Evolutionary conservation across 345 rosid genomes (phyloP).

Genomic region (Ricinus communis): DNA sequence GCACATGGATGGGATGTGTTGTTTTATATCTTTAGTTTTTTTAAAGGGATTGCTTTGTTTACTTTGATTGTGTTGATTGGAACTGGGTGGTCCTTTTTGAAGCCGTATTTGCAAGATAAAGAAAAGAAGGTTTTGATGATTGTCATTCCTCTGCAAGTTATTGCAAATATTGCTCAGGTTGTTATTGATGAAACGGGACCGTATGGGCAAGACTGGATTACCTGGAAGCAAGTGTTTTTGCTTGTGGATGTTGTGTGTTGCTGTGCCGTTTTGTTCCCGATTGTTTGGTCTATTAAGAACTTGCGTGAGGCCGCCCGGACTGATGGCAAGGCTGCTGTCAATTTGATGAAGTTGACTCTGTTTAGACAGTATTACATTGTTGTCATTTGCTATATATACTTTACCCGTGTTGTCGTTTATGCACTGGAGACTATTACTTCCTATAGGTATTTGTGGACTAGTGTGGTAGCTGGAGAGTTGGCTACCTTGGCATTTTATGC

Average conservation of each 20-base stretch:
- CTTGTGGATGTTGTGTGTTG: conserved; percentile 94
- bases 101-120: conserved; percentile 93
- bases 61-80: conserved; percentile 92
- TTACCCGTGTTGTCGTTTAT: conserved; percentile 84
- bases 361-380: conserved; percentile 96
- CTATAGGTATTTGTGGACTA: conserved; percentile 85
- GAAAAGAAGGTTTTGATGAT: conserved; percentile 95
- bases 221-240: conserved; percentile 88
- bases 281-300: conserved; percentile 97
- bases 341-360: conserved; percentile 83
- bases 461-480: conserved; percentile 83
- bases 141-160: conserved; percentile 93
- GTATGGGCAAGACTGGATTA: conserved; percentile 70
- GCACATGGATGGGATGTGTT: conserved; percentile 98
- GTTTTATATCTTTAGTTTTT: conserved; percentile 89
- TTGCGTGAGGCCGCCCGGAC: conserved; percentile 89
- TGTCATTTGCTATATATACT: conserved; percentile 93
- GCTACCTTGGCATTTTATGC: conserved; percentile 83
- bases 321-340: conserved; percentile 93
- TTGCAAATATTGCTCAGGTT: conserved; percentile 89
- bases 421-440: conserved; percentile 90
- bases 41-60: conserved; percentile 85
- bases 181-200: conserved; percentile 87
- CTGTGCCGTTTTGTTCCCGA: conserved; percentile 91
- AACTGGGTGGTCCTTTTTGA: conserved; percentile 95